Evolutionary conservation across 345 rosid species (phyloP).

Genomic region (Populus alba): DNA sequence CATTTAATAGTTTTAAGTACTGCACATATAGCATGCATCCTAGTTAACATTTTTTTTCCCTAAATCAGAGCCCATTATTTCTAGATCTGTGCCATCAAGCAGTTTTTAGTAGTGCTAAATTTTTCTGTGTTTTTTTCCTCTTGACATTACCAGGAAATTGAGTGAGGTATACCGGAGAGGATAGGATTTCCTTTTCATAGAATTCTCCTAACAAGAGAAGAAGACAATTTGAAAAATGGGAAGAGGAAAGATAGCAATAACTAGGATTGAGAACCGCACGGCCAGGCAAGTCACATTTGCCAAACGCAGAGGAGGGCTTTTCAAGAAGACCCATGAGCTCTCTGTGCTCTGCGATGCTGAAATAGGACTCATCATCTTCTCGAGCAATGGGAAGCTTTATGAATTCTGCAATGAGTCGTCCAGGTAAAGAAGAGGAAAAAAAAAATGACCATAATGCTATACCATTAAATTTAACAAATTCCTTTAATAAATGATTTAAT

Average conservation of each 20-base stretch:
- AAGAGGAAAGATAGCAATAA: slow-evolving; percentile 43
- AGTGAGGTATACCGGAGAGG: neutral
- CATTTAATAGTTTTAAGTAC: neutral
- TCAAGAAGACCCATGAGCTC: slow-evolving; percentile 47
- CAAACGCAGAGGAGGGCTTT: slow-evolving; percentile 48
- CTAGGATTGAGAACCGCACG: slow-evolving; percentile 42
- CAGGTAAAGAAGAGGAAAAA: slow-evolving; percentile 11
- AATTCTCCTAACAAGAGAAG: neutral
- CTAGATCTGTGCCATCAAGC: neutral
- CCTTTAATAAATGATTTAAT: too few species aligned
- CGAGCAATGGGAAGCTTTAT: slow-evolving; percentile 40
- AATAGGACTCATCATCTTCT: slow-evolving; percentile 49
- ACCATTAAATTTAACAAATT: too few species aligned
- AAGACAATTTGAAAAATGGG: slow-evolving; percentile 26
- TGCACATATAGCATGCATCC: neutral
- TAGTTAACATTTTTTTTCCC: neutral
- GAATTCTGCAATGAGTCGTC: slow-evolving; percentile 32
- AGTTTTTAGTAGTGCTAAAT: neutral
- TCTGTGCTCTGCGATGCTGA: slow-evolving; percentile 51
- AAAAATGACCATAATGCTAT: neutral
- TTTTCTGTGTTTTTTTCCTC: too few species aligned
- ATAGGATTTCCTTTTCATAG: neutral
- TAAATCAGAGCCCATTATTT: too few species aligned
- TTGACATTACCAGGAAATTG: neutral
- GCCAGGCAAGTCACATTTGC: slow-evolving; percentile 46